Percentiles rank a stretch among this genome's conserved stretches.
These are phyloP conservation scores for Ustilago loliicola DNA, from an alignment of 1,284 basidiomycete genomes.

Conservation along the genomic window DNA sequence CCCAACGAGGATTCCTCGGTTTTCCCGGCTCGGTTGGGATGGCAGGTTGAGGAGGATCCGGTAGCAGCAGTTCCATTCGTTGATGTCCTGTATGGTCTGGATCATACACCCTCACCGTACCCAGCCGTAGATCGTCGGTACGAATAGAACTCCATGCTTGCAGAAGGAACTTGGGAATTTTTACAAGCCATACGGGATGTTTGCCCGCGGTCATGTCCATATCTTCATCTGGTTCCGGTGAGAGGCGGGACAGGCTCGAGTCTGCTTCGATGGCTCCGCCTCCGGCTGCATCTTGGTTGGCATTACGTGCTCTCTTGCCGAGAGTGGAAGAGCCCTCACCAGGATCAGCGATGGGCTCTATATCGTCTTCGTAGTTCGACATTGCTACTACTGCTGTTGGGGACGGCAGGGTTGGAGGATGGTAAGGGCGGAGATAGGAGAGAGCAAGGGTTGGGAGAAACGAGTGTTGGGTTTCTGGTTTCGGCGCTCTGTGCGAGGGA, in stretches of 20 bases:
- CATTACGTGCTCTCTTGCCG: slow-evolving; percentile 31
- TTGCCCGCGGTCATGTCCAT: slow-evolving; percentile 56
- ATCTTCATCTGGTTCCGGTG: slow-evolving; percentile 68
- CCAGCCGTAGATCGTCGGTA: slow-evolving; percentile 72
- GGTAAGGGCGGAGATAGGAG: not conserved
- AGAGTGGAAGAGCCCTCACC: slow-evolving; percentile 29
- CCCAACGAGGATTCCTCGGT: slow-evolving; percentile 32
- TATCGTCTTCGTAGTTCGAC: slow-evolving; percentile 58
- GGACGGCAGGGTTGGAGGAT: not conserved
- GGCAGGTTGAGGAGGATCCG: slow-evolving; percentile 53
- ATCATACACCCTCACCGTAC: slow-evolving; percentile 73
- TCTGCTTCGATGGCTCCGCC: not conserved
- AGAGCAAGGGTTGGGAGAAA: not conserved
- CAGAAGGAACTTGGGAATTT: slow-evolving; percentile 73
- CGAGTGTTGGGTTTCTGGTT: not conserved
- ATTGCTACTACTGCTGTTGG: slow-evolving; percentile 12
- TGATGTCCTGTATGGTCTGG: slow-evolving; percentile 64
- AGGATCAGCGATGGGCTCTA: slow-evolving; percentile 51
- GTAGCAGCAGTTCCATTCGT: slow-evolving; percentile 66
- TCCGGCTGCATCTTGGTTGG: not conserved
- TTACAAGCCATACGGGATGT: slow-evolving; percentile 68
- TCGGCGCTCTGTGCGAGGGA: not conserved
- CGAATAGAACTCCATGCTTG: slow-evolving; percentile 73
- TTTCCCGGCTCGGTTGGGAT: slow-evolving; percentile 48
- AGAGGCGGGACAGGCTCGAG: slow-evolving; percentile 24